These are phyloP conservation scores for Podospora australis DNA, from an alignment of 495 filamentous ascomycete genomes.

Conservation along the genomic window DNA sequence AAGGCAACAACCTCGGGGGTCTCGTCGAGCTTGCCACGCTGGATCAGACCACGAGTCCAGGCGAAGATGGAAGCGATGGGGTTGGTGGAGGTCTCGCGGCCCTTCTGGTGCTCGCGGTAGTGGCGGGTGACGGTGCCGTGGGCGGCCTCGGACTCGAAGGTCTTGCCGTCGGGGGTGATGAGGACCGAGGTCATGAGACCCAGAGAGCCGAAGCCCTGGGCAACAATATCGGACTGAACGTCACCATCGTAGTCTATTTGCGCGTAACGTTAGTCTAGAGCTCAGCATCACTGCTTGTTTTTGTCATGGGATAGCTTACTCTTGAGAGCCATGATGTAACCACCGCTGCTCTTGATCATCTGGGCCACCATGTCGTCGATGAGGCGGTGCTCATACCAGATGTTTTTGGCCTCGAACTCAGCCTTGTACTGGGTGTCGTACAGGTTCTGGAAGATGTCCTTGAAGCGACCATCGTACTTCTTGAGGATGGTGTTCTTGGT, in stretches of 20 bases:
- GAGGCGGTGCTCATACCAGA: conserved; percentile 98
- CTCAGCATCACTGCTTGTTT: background rate
- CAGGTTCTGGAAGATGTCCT: conserved; percentile 98
- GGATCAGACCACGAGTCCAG: conserved; percentile 92
- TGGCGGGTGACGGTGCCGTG: conserved; percentile 98
- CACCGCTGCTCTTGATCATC: conserved; percentile 97
- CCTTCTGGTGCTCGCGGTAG: conserved; percentile 98
- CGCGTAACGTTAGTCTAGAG: too few relatives aligned
- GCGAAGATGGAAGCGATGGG: conserved; percentile 98
- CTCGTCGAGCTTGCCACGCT: conserved; percentile 82
- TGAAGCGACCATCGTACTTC: conserved; percentile 96
- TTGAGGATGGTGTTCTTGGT: conserved; percentile 99
- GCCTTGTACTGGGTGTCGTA: conserved; percentile 82
- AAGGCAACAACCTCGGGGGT: conserved; percentile 85
- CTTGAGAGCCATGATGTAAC: conserved; percentile 96
- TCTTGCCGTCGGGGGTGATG: conserved; percentile 89
- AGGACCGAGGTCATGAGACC: conserved; percentile 98
- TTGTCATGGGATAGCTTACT: conserved; percentile 56
- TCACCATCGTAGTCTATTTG: conserved; percentile 90
- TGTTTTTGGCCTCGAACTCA: conserved; percentile 80
- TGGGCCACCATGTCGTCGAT: conserved; percentile 99
- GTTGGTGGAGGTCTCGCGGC: conserved; percentile 94
- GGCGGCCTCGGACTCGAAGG: conserved; percentile 94
- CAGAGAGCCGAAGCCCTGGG: conserved; percentile 95
- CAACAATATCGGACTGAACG: conserved; percentile 96